Evolutionary conservation across 2,329 filamentous ascomycete genomes (phyloP).

Genomic region (Pseudogymnoascus destructans): DNA sequence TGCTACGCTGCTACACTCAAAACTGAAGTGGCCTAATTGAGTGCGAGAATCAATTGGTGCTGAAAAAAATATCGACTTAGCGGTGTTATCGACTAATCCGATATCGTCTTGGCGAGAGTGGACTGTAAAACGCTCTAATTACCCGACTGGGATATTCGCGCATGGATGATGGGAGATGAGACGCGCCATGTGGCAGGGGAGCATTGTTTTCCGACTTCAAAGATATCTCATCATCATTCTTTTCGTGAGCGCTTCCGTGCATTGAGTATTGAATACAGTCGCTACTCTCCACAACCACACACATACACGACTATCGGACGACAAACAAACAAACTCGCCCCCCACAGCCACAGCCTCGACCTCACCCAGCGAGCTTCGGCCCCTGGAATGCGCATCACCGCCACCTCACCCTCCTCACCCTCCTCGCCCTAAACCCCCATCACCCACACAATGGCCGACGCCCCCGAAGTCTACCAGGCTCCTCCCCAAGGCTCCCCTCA

Average conservation of each 20-base stretch:
- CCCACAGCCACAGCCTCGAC: neutral
- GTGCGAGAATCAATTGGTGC: too few relatives aligned
- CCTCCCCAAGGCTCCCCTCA: neutral
- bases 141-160: neutral
- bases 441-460: neutral
- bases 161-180: slow-evolving; percentile 5
- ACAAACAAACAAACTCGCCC: neutral
- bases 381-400: neutral
- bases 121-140: too few relatives aligned
- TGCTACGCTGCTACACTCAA: too few relatives aligned
- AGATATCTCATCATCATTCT: neutral
- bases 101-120: too few relatives aligned
- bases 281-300: neutral
- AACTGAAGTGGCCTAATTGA: too few relatives aligned
- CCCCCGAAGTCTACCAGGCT: neutral
- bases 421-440: neutral
- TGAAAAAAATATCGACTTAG: too few relatives aligned
- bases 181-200: slow-evolving; percentile 5
- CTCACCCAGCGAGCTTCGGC: neutral
- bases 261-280: neutral
- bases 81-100: too few relatives aligned
- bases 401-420: neutral
- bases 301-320: neutral
- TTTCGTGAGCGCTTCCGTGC: too few relatives aligned
- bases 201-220: neutral